Percentiles rank a stretch among this genome's conserved stretches.
phyloP scores from a whole-genome alignment of 129 eudicot species.

The Tanacetum coccineum region DNA sequence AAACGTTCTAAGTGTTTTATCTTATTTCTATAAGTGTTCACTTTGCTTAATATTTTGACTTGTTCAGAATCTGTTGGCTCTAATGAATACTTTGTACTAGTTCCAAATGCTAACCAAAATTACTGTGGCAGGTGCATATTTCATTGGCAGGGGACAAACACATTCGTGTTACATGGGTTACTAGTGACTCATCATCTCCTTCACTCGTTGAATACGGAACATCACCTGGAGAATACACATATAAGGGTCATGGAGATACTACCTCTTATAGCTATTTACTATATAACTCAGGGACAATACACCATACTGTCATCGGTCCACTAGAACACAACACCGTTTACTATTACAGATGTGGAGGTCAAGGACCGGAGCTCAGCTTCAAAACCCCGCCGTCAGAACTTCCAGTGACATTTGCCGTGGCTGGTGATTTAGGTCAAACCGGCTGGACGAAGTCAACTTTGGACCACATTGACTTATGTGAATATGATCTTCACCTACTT shows the following conservation, averaged over 20 bases:
- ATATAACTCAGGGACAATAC: conserved; percentile 77
- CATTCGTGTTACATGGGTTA: conserved; percentile 70
- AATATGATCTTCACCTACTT: conserved; percentile 74
- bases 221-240: conserved; percentile 57
- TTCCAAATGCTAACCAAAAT: conserved; percentile 11
- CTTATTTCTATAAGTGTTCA: background rate
- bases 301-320: conserved; percentile 89
- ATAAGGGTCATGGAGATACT: conserved; percentile 59
- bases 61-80: too few species aligned
- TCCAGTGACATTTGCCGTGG: conserved; percentile 82
- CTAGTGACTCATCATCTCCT: conserved; percentile 50
- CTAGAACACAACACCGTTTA: conserved; percentile 58
- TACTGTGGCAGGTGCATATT: conserved; percentile 69
- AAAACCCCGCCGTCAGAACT: conserved; percentile 81
- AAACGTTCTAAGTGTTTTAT: background rate
- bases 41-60: background rate
- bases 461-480: conserved; percentile 71
- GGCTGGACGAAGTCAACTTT: conserved; percentile 93
- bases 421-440: conserved; percentile 95
- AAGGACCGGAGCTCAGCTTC: conserved; percentile 66
- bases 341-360: conserved; percentile 82
- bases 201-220: conserved; percentile 83
- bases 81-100: background rate
- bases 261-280: conserved; percentile 58
- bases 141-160: conserved; percentile 81